These are phyloP conservation scores for Cyberlindnera bimundalis DNA, from an alignment of 805 yeast species.

Conservation along the genomic window DNA sequence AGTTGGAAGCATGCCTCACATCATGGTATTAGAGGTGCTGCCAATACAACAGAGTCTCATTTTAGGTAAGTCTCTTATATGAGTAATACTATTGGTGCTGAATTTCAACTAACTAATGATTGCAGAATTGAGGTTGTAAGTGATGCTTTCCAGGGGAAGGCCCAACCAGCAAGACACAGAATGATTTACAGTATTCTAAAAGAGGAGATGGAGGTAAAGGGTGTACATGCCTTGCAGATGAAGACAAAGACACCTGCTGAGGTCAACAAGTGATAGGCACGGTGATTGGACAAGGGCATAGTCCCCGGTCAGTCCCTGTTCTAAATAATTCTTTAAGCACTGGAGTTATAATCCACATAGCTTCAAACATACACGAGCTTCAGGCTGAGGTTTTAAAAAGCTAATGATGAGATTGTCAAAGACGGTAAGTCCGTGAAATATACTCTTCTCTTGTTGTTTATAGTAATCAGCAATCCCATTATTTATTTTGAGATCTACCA, in stretches of 20 bases:
- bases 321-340: no score
- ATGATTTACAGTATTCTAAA: conserved; percentile 62
- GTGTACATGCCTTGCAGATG: conserved; percentile 87
- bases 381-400: no score
- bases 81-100: neutral
- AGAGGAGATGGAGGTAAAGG: conserved; percentile 66
- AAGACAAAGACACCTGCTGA: conserved; percentile 74
- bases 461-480: no score
- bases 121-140: conserved; percentile 64
- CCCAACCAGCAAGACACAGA: conserved; percentile 75
- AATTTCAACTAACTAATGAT: conserved; percentile 1
- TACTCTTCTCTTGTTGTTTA: no score
- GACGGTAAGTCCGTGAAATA: no score
- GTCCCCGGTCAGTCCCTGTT: no score
- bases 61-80: conserved; percentile 34
- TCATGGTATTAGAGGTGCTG: conserved; percentile 71
- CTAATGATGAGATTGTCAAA: no score
- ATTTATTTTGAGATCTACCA: no score
- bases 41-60: conserved; percentile 75
- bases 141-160: conserved; percentile 59
- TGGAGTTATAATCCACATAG: no score
- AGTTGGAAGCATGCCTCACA: conserved; percentile 88
- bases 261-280: conserved; percentile 21
- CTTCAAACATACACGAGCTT: no score
- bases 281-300: no score